Evolutionary conservation across 2,329 filamentous ascomycete species (phyloP).

Genomic region (Aureobasidium pullulans): DNA sequence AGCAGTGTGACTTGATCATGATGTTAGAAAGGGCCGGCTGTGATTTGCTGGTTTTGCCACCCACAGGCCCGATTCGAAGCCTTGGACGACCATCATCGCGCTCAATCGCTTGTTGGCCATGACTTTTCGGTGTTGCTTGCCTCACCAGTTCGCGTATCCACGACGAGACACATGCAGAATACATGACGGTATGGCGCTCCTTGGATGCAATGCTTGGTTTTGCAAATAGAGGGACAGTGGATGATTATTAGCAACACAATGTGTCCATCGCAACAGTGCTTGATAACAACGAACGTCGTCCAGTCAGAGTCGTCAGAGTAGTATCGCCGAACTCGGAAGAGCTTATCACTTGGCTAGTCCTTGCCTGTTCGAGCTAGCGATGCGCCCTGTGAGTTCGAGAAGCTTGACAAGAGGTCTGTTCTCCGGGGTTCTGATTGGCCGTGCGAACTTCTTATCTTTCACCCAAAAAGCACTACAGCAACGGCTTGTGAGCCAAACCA

Average conservation of each 20-base stretch:
- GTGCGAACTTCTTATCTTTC: constrained; percentile 2
- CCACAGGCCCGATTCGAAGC: neutral
- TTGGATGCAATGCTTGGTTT: constrained; percentile 7
- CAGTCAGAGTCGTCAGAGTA: neutral
- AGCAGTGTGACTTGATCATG: neutral
- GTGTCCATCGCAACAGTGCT: constrained; percentile 5
- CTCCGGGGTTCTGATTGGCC: neutral
- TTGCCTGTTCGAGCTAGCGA: neutral
- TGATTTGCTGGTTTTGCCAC: neutral
- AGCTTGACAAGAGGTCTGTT: neutral
- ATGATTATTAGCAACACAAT: constrained; percentile 2
- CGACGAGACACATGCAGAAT: neutral
- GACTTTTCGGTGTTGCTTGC: neutral
- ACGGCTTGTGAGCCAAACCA: constrained; percentile 4
- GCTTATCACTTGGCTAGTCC: constrained; percentile 4
- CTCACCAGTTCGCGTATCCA: neutral
- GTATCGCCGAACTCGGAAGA: neutral
- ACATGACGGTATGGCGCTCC: constrained; percentile 9
- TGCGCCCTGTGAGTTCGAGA: neutral
- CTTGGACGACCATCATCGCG: neutral
- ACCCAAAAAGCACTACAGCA: constrained; percentile 4
- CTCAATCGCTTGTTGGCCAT: neutral
- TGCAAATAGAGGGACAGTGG: neutral
- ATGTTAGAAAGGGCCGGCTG: neutral
- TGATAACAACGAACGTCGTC: constrained; percentile 10